Conservation (phyloP, 139 green algal genomes). For the Mychonastes homosphaera region DNA sequence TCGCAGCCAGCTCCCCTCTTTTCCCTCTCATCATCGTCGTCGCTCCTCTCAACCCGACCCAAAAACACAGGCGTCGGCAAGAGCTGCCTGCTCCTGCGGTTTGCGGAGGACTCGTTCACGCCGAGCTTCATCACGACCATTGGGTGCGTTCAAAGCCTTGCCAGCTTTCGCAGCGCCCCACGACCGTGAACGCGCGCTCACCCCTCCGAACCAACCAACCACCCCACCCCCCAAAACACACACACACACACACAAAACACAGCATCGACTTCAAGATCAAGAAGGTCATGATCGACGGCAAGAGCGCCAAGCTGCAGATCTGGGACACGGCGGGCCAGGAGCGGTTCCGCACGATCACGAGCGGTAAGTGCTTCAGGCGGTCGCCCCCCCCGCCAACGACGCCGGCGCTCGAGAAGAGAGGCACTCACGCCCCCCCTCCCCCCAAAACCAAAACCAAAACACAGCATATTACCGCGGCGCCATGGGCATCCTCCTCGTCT, state of each 20-base stretch:
- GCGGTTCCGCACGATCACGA: constrained; percentile 95
- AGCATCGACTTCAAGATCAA: constrained; percentile 99
- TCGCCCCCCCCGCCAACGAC: background rate
- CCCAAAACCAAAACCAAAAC: background rate
- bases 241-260: too few relatives aligned
- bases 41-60: too few relatives aligned
- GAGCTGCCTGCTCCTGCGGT: constrained; percentile 88
- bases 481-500: constrained; percentile 95
- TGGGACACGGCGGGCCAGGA: constrained; percentile 98
- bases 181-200: too few relatives aligned
- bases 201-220: too few relatives aligned
- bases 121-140: constrained; percentile 98
- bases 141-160: too few relatives aligned
- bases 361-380: constrained; percentile 36
- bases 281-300: constrained; percentile 86
- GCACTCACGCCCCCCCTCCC: background rate
- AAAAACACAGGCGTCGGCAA: constrained; percentile 94
- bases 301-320: constrained; percentile 95
- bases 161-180: too few relatives aligned
- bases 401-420: background rate
- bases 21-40: too few relatives aligned
- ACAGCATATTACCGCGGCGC: constrained; percentile 94
- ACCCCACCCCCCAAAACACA: too few relatives aligned
- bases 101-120: constrained; percentile 92
- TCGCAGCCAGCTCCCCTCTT: too few relatives aligned